Conservation (phyloP, 768 basidiomycete genomes). For the Boletellus emodensis region DNA sequence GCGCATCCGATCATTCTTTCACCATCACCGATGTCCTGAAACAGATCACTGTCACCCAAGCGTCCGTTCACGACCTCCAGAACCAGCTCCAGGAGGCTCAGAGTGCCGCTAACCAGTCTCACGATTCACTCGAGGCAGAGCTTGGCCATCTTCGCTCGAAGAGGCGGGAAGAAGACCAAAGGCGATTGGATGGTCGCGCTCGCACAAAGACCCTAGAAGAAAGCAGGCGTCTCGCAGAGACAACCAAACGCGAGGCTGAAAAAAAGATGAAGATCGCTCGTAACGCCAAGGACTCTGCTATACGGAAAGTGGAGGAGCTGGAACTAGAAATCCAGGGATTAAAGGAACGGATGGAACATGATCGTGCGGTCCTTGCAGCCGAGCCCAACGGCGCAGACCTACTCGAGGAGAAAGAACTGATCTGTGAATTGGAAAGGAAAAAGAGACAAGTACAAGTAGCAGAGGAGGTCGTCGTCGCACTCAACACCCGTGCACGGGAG, state of each 20-base stretch:
- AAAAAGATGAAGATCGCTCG: conserved; percentile 76
- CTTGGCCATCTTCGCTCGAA: conserved; percentile 67
- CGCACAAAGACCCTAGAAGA: conserved; percentile 87
- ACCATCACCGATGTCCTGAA: conserved; percentile 70
- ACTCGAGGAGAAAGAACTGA: conserved; percentile 43
- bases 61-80: conserved; percentile 63
- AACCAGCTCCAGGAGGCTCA: conserved; percentile 65
- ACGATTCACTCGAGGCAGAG: conserved; percentile 63
- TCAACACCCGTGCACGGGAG: conserved; percentile 65
- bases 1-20: conserved; percentile 56
- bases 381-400: conserved; percentile 41
- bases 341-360: conserved; percentile 50
- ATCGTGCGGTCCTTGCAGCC: conserved; percentile 48
- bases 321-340: conserved; percentile 58
- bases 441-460: conserved; percentile 51
- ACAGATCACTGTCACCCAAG: conserved; percentile 63
- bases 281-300: conserved; percentile 57
- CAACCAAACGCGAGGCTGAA: conserved; percentile 78
- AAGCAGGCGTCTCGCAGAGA: conserved; percentile 77
- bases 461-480: conserved; percentile 61
- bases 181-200: conserved; percentile 73
- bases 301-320: conserved; percentile 52
- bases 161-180: conserved; percentile 80
- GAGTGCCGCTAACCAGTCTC: conserved; percentile 52
- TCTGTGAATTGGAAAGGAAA: conserved; percentile 49